Conservation (phyloP, 441 rosid genomes). For the Arabidopsis lyrata region DNA sequence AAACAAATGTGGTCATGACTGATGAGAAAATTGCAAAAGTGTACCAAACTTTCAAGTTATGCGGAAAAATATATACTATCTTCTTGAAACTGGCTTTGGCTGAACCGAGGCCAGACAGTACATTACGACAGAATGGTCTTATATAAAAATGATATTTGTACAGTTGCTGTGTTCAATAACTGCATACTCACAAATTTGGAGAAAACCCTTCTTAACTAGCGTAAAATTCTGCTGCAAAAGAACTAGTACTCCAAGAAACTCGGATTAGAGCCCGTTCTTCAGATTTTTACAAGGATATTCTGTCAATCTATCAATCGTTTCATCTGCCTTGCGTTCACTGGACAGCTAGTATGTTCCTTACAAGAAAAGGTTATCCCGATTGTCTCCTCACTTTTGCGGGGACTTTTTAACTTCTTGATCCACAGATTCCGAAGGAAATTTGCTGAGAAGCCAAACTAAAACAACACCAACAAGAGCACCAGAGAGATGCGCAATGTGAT, state of each 20-base stretch:
- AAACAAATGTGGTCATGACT: too few species aligned
- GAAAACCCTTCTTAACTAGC: too few species aligned
- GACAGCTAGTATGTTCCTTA: conserved; percentile 24
- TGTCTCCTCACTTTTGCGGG: conserved; percentile 43
- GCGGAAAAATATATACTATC: too few species aligned
- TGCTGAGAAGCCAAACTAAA: conserved; percentile 87
- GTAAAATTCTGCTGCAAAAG: too few species aligned
- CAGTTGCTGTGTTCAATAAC: too few species aligned
- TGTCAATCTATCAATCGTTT: neutral
- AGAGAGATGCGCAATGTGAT: conserved; percentile 88
- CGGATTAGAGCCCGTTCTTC: neutral
- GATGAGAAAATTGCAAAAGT: too few species aligned
- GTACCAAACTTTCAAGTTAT: too few species aligned
- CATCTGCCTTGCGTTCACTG: neutral
- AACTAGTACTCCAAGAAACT: neutral
- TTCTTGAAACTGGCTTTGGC: too few species aligned
- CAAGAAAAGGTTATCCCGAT: conserved; percentile 10
- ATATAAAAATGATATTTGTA: too few species aligned
- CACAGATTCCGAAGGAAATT: conserved; percentile 60
- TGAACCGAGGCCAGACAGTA: too few species aligned
- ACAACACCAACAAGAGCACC: conserved; percentile 90
- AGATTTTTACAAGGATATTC: neutral
- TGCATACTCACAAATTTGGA: too few species aligned
- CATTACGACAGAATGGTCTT: too few species aligned
- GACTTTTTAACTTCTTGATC: conserved; percentile 44